Evolutionary conservation across 306 rosid genomes (phyloP).

Genomic region (Quercus parvula): DNA sequence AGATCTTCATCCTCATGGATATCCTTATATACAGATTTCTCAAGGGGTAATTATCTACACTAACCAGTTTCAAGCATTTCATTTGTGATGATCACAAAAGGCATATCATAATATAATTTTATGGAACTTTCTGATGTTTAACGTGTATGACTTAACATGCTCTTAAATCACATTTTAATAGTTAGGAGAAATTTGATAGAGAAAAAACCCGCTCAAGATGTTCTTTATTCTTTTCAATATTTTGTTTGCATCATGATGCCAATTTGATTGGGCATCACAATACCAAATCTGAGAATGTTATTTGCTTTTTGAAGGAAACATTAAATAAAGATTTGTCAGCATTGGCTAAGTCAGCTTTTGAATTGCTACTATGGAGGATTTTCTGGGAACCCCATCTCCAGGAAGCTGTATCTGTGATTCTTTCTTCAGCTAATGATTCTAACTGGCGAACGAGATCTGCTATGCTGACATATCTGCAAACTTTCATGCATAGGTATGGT

Average conservation of each 20-base stretch:
- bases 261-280: conserved; percentile 10
- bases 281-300: conserved; percentile 26
- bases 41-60: background rate
- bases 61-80: background rate
- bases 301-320: conserved; percentile 69
- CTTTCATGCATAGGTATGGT: conserved; percentile 92
- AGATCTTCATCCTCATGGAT: background rate
- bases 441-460: conserved; percentile 97
- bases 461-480: conserved; percentile 75
- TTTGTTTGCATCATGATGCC: background rate
- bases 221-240: conserved; percentile 8
- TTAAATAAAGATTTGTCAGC: conserved; percentile 92
- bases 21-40: background rate
- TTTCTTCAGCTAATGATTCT: conserved; percentile 79
- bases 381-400: conserved; percentile 84
- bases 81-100: background rate
- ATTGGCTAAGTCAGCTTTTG: conserved; percentile 88
- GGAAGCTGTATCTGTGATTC: conserved; percentile 72
- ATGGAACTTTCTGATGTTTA: background rate
- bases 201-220: too few relatives aligned
- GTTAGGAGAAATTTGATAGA: too few relatives aligned
- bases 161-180: too few relatives aligned
- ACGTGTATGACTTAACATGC: background rate
- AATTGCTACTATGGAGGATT: conserved; percentile 85
- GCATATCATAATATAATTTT: background rate